Evolutionary conservation across 2,329 filamentous ascomycete genomes (phyloP).

Genomic region (Pseudopithomyces maydicus): DNA sequence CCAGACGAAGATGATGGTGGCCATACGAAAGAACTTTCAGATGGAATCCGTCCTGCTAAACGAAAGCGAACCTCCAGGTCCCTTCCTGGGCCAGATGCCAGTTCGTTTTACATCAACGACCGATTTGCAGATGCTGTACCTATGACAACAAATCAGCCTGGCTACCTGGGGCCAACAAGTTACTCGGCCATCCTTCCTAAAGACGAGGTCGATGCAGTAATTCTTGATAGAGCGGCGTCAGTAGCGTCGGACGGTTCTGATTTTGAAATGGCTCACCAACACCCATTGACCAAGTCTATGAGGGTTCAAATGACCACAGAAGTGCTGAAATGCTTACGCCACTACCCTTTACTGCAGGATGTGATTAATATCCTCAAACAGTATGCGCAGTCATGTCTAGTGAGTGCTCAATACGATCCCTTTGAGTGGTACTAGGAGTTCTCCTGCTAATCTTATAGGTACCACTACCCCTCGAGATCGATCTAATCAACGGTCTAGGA

Average conservation of each 20-base stretch:
- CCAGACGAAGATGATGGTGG: slow-evolving; percentile 14
- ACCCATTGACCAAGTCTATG: slow-evolving; percentile 37
- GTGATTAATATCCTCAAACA: slow-evolving; percentile 30
- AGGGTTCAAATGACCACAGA: slow-evolving; percentile 35
- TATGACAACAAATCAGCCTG: slow-evolving; percentile 35
- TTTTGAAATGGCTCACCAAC: slow-evolving; percentile 34
- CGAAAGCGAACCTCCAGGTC: slow-evolving; percentile 31
- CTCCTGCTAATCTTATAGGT: slow-evolving; percentile 16
- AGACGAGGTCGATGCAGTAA: slow-evolving; percentile 25
- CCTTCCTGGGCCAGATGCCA: slow-evolving; percentile 13
- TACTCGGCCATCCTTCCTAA: slow-evolving; percentile 36
- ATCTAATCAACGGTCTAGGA: slow-evolving; percentile 37
- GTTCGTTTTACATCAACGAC: slow-evolving; percentile 22
- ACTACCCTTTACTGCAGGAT: slow-evolving; percentile 31
- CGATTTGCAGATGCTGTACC: slow-evolving; percentile 40
- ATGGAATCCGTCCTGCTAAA: slow-evolving; percentile 25
- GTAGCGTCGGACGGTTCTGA: slow-evolving; percentile 32
- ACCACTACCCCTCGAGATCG: slow-evolving; percentile 41
- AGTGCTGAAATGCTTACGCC: slow-evolving; percentile 32
- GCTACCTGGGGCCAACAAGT: slow-evolving; percentile 41
- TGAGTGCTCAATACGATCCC: background rate
- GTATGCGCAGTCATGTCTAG: slow-evolving; percentile 38
- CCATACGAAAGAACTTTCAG: slow-evolving; percentile 8
- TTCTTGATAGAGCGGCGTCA: slow-evolving; percentile 26
- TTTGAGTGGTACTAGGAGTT: too few relatives aligned